Conservation (phyloP, 192 early-diverging fungal species). For the Neocallimastix lanati region DNA sequence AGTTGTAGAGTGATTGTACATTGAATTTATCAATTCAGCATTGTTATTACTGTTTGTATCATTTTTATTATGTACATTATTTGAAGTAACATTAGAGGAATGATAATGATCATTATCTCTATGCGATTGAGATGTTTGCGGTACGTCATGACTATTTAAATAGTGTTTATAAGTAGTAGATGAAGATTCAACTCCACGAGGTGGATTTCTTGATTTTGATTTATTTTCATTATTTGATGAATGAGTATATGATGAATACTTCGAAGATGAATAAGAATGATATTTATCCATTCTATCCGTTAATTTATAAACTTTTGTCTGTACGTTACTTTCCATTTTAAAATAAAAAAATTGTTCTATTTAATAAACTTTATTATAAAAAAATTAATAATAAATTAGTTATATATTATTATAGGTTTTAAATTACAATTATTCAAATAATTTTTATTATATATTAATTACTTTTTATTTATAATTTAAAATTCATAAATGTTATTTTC, state of each 20-base stretch:
- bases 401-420: too few relatives aligned
- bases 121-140: neutral
- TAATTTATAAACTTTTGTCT: neutral
- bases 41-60: neutral
- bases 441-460: too few relatives aligned
- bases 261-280: neutral
- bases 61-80: neutral
- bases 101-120: neutral
- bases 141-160: neutral
- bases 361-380: neutral
- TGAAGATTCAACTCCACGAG: neutral
- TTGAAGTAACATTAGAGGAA: neutral
- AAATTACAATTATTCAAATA: too few relatives aligned
- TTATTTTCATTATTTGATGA: neutral
- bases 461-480: too few relatives aligned
- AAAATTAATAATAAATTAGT: too few relatives aligned
- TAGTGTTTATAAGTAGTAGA: neutral
- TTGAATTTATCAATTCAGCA: neutral
- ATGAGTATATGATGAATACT: neutral
- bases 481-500: too few relatives aligned
- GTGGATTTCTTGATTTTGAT: neutral
- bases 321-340: neutral
- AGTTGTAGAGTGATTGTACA: neutral
- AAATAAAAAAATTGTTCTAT: neutral
- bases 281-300: neutral